Percentiles rank a stretch among this genome's conserved stretches.
These are phyloP conservation scores for Solanum dulcamara DNA, from an alignment of 257 asterid genomes.

Conservation along the genomic window DNA sequence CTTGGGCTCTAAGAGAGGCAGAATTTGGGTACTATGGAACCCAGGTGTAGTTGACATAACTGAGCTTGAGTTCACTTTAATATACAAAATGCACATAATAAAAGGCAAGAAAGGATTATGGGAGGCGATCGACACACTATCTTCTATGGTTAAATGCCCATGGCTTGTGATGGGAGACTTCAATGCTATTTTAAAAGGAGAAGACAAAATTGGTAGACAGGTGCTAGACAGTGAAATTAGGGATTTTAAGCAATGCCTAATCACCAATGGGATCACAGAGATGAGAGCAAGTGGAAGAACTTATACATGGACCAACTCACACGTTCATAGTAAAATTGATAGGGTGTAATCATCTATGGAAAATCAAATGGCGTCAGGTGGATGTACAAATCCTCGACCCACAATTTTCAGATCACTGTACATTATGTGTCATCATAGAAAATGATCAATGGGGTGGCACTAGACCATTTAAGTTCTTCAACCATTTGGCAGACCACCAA, in stretches of 20 bases:
- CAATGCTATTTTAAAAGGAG: background rate
- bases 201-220: background rate
- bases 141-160: background rate
- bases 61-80: background rate
- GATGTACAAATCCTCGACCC: background rate
- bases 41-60: background rate
- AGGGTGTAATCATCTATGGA: background rate
- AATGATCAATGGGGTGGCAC: background rate
- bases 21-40: background rate
- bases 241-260: background rate
- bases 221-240: background rate
- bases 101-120: background rate
- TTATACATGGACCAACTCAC: background rate
- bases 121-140: background rate
- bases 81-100: background rate
- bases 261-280: background rate
- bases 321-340: background rate
- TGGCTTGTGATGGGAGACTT: background rate
- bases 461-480: background rate
- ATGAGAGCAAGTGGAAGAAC: background rate
- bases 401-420: background rate
- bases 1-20: background rate
- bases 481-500: background rate
- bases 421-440: too few relatives aligned
- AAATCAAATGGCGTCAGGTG: background rate